Base-by-base conservation (phyloP, 352 stramenopile species). In the Globisporangium okanoganense region DNA sequence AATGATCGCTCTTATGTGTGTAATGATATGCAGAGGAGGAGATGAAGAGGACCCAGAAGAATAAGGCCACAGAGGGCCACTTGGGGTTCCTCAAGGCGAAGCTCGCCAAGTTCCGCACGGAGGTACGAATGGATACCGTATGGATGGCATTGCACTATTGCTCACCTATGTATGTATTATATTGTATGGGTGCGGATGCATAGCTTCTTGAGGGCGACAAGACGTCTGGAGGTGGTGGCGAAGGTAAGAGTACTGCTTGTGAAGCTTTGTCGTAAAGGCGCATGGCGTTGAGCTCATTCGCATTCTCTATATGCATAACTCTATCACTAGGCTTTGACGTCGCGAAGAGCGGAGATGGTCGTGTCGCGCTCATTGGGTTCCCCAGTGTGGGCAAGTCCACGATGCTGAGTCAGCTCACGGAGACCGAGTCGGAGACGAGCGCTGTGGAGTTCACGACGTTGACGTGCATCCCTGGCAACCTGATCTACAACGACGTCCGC, bases 381-480 rank as follows among this genome's bases (percentile, higher is more conserved):
- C 88, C 87, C 45, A 92, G 81, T 90, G 85, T 96, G 44, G 86
- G 86, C 56, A 95, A 95, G 49, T 95, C 86, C 55, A 95, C 86
- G 16, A 83, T 95, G 80, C 59, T 95, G 52, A 94, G 83, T 75
- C 90, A 97, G 53, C 69, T 99, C 52, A 99, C 97, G 8, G 95
- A 98, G 58, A 99, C 97, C 18, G 83, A 99, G 74, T 98, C 88
- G 18, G 95, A 99, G 76, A 93, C 94, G 24, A 98, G 97, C 22
- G 89, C 94, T 7, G 98, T 99, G 56, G 97, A 99, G 76, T 99
- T 99, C 73, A 99, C 97, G 8, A 99, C 97, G 48, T 68, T 99
- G 14, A 99, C 97, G 24, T 99, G 96, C 69, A 99, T 99, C 64
- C 97, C 97, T 29, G 97, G 96, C 33, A 98, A 98, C 72, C 71